Evolutionary conservation across 768 basidiomycete species (phyloP).

Genomic region (Pisolithus sp.): DNA sequence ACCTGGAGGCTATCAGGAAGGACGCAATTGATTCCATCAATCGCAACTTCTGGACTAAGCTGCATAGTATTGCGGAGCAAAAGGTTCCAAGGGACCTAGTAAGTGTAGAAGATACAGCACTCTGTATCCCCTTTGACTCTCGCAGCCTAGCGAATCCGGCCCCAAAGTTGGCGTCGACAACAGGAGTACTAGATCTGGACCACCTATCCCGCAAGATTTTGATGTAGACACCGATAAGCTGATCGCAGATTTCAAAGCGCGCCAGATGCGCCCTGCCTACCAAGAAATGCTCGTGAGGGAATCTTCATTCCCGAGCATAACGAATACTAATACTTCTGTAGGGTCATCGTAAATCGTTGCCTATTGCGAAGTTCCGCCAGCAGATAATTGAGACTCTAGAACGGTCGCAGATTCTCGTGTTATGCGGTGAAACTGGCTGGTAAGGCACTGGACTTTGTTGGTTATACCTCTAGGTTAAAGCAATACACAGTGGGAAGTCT

Average conservation of each 20-base stretch:
- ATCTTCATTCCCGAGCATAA: neutral
- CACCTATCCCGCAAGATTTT: slow-evolving; percentile 6
- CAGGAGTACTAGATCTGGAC: slow-evolving; percentile 10
- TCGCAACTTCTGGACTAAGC: slow-evolving; percentile 61
- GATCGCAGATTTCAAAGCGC: slow-evolving; percentile 49
- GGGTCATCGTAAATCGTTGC: slow-evolving; percentile 70
- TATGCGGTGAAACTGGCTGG: slow-evolving; percentile 82
- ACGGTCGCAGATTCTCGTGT: slow-evolving; percentile 73
- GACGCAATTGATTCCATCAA: slow-evolving; percentile 56
- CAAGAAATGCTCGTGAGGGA: slow-evolving; percentile 81
- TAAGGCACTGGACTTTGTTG: slow-evolving; percentile 39
- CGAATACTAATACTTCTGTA: slow-evolving; percentile 22
- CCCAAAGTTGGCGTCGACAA: slow-evolving; percentile 15
- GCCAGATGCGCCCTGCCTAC: slow-evolving; percentile 60
- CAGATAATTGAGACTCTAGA: slow-evolving; percentile 67
- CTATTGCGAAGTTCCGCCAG: slow-evolving; percentile 79
- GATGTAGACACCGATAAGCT: slow-evolving; percentile 42
- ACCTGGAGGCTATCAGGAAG: slow-evolving; percentile 66
- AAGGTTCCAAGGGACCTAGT: slow-evolving; percentile 33
- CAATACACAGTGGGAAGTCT: slow-evolving; percentile 76
- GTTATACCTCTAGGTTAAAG: slow-evolving; percentile 1
- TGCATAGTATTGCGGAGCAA: slow-evolving; percentile 57
- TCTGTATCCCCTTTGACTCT: neutral
- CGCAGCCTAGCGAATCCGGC: slow-evolving; percentile 12
- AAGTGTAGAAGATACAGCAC: neutral